Conservation (phyloP, 1,284 basidiomycete species). For the Moesziomyces sp. region DNA sequence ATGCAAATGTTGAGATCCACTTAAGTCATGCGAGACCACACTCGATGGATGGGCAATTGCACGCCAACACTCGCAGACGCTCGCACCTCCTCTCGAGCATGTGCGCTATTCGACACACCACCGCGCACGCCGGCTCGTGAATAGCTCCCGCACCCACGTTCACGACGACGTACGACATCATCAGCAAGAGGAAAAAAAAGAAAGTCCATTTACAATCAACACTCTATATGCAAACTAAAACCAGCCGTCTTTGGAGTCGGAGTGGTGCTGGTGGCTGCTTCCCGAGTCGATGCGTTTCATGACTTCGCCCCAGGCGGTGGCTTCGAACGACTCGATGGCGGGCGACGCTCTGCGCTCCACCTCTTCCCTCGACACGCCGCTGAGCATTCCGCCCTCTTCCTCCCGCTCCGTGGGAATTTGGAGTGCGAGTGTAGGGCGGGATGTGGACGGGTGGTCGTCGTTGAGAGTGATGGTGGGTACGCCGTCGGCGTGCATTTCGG, state of each 20-base stretch:
- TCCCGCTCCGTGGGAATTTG: no score
- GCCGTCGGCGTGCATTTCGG: slow-evolving; percentile 26
- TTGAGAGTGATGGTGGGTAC: slow-evolving; percentile 27
- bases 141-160: neutral
- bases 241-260: no score
- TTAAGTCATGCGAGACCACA: no score
- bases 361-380: slow-evolving; percentile 24
- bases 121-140: neutral
- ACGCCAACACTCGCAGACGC: no score
- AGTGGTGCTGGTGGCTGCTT: neutral
- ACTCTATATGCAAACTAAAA: no score
- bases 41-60: no score
- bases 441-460: slow-evolving; percentile 8
- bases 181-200: neutral
- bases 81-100: no score
- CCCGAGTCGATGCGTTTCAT: slow-evolving; percentile 47
- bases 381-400: no score
- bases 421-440: slow-evolving; percentile 11
- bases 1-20: no score
- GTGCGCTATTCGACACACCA: no score
- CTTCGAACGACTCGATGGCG: slow-evolving; percentile 42
- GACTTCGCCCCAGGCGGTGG: slow-evolving; percentile 50
- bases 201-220: neutral
- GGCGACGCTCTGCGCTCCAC: slow-evolving; percentile 45
- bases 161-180: neutral